These are phyloP conservation scores for Phytopythium aichiense DNA, from an alignment of 352 stramenopile species.

Conservation along the genomic window DNA sequence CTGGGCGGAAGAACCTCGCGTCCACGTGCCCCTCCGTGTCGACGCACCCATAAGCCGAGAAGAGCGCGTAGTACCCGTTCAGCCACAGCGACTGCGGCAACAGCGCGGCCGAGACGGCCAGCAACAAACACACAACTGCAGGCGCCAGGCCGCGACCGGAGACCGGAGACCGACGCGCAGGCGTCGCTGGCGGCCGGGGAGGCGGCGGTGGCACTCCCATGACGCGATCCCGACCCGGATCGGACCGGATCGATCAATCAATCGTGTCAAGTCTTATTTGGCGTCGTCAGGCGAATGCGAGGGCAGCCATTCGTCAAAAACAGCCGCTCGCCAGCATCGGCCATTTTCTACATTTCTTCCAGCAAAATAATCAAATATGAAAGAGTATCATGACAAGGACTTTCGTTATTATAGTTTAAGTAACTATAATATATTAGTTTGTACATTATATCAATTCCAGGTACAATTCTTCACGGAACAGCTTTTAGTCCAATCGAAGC, in stretches of 20 bases:
- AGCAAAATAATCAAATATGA: neutral
- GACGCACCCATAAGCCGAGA: slow-evolving; percentile 21
- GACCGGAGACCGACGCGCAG: neutral
- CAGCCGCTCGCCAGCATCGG: neutral
- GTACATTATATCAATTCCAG: too few relatives aligned
- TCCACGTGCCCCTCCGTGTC: slow-evolving; percentile 41
- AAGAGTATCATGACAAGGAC: too few relatives aligned
- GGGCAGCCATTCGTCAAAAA: slow-evolving; percentile 4
- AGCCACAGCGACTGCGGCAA: slow-evolving; percentile 3
- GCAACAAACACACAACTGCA: neutral
- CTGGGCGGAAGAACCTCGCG: slow-evolving; percentile 23
- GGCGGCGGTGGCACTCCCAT: neutral
- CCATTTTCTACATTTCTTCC: neutral
- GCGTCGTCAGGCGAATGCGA: neutral
- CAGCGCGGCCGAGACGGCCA: slow-evolving; percentile 1
- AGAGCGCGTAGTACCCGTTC: slow-evolving; percentile 1
- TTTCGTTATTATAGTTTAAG: too few relatives aligned
- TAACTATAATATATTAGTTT: too few relatives aligned
- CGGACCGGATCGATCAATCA: too few relatives aligned
- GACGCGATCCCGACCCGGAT: neutral
- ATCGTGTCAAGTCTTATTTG: neutral
- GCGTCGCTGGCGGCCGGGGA: neutral
- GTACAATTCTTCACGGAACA: too few relatives aligned
- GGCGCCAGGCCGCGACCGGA: neutral
- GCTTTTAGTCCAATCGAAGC: neutral